Evolutionary conservation across 1,139 yeast species (phyloP).

Genomic region (Suhomyces guaymorum): DNA sequence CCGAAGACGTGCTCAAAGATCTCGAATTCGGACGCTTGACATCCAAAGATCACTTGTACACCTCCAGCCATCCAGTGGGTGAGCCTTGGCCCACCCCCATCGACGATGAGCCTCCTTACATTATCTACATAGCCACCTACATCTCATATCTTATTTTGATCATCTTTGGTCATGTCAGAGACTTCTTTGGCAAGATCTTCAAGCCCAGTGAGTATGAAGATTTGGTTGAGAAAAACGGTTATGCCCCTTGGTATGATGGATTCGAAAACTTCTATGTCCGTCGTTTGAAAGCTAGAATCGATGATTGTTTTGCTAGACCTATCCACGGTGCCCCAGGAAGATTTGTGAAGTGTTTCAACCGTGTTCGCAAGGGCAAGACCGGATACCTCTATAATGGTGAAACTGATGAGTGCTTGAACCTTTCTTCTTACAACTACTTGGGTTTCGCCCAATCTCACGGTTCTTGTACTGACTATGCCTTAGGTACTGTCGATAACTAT

Average conservation of each 20-base stretch:
- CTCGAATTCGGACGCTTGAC: constrained; percentile 66
- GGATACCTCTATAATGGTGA: constrained; percentile 72
- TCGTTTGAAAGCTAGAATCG: constrained; percentile 84
- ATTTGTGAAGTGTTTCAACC: constrained; percentile 74
- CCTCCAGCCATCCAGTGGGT: constrained; percentile 54
- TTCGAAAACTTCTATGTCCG: constrained; percentile 93
- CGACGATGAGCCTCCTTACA: constrained; percentile 85
- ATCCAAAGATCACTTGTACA: constrained; percentile 56
- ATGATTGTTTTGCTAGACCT: constrained; percentile 94
- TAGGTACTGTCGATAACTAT: constrained; percentile 58
- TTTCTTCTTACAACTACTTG: constrained; percentile 88
- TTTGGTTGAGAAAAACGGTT: constrained; percentile 78
- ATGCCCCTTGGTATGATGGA: constrained; percentile 94
- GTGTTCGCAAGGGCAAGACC: constrained; percentile 64
- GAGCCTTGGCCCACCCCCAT: constrained; percentile 59
- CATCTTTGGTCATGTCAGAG: constrained; percentile 86
- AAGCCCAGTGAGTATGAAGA: constrained; percentile 64
- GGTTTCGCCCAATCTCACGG: constrained; percentile 98
- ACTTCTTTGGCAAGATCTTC: constrained; percentile 78
- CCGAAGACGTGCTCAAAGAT: constrained; percentile 56
- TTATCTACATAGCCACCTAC: constrained; percentile 77
- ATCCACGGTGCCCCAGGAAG: constrained; percentile 98
- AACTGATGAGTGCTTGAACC: constrained; percentile 74
- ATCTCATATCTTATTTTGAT: constrained; percentile 80
- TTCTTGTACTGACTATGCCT: constrained; percentile 79